Base-by-base conservation (phyloP, 345 rosid genomes). In the Brassica incana region DNA sequence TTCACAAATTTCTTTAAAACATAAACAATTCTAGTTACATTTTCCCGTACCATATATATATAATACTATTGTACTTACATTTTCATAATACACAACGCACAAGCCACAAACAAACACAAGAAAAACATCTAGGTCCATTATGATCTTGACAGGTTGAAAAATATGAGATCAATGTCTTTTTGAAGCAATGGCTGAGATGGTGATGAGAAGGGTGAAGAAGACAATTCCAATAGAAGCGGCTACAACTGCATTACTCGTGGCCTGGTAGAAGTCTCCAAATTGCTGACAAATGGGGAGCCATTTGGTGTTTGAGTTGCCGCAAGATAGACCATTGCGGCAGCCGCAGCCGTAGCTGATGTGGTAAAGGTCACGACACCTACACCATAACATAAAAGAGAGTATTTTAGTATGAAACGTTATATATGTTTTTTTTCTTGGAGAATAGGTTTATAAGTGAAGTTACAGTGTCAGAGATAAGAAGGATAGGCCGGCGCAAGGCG, bases 231-330 rank as follows among this genome's bases (percentile, higher is more conserved):
- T 67, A 23, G 91, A 87, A 9, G 91, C 82, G 3, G 91, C 89
- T 63, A 95, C 92, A 82, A 95, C 97, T 0, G 95, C 92, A 32
- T 91, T 91, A 50, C 93, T 91, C 1, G 74, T 83, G 27, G 67
- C 76, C 74, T 88, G 88, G 84, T 97, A 94, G 71, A 92, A 95
- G 66, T 91, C 91, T 29, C 90, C 97, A 5, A 89, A 95, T 45
- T 95, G 97, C 12, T 88, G 84, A 78, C 99, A 94, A 16, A 94
- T 89, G 0, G 85, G 89, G 0, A 91, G 85, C 99, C 97, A 95
- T 48, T 95, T 92, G 2, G 95, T 80, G 85, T 48, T 89, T 43
- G 82, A 25, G 83, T 95, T 95, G 4, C 97, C 99, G 99, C 97
- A 58, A 95, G 85, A 87, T 92, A 88, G 5, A 85, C 92, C 1